Base-by-base conservation (phyloP, 306 rosid genomes). In the Acacia crassicarpa region DNA sequence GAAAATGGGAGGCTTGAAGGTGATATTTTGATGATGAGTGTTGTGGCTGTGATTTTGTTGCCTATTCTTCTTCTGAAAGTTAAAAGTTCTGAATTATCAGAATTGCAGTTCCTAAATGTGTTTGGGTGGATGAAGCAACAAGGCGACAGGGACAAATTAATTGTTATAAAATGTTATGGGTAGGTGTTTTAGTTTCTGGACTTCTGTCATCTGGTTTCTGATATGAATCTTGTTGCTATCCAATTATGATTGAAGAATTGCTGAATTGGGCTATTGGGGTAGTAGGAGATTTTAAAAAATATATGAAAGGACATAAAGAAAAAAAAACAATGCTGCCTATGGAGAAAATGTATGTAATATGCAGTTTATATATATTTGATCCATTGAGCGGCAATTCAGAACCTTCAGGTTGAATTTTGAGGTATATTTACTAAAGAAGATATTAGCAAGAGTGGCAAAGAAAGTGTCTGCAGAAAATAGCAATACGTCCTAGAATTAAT, bases 21-120 rank as follows among this genome's bases (percentile, higher is more conserved):
- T 41, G 40, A 65, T 30, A 20, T 49, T 62, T 32, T 11, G 74
- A 12, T 73, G 25, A 27, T 69, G 41, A 27, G 65, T 75, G 51
- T 82, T 59, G 54, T 82, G 66, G 61, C 4, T 78, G 32, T 85
- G 54, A 67, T 78, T 53, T 74, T 14, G 70, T 79, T 74, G 63
- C 62, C 19, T 59, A 5, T 77, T 73, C 62, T 81, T 77, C 62
- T 14, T 35, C 56, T 16, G 54, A 6, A 81, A 40, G 44, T 33
- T 48, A 63, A 15, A 16, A 61, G 63, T 41, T 78, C 73, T 61
- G 75, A 41, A 35, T 43, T 32, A 35, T 83, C 45, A 49, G 19
- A 76, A 9, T 38, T 30, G 11, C 45, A n/a, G 40, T 75, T 51
- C 61, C 54, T 82, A 9, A 17, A 56, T 35, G 81, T 74, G 23